Evolutionary conservation across 1,284 basidiomycete genomes (phyloP), one percentile per base, ranked within the genome.

Genomic region (Heterobasidion parviporum): DNA sequence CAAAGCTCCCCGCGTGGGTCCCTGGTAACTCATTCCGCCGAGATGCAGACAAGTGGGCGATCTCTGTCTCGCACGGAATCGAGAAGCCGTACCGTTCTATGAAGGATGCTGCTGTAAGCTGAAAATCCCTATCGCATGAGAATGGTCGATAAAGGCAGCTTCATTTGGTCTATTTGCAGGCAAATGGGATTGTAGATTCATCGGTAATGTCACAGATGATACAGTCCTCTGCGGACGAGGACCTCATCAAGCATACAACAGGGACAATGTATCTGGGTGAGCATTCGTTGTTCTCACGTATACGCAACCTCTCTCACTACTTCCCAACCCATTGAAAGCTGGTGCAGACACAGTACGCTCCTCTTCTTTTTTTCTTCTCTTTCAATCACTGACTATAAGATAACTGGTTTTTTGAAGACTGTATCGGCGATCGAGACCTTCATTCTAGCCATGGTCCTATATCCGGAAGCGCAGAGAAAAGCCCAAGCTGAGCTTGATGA

Each of bases 401-500:
- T 36, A 26, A 26, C 26, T 26, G 26, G 26, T 26, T 26, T 15
- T 26, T 3, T 35, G 12, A 34, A 64, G 65, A 59, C 62, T 7
- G 58, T 61, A 3, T 58, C 66, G 9, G 53, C 61, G 1, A 14
- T 65, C 8, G 50, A 53, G 9, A 57, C 60, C 1, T 65, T 64
- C 55, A 55, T 62, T 49, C 60, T 65, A 6, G 63, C 64, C 8
- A 67, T 66, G 62, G 54, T 59, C 7, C 54, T 64, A 14, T 61
- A 62, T 52, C 67, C 65, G 2, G 59, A 64, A 8, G 58, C 63
- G 15, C 65, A 65, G 49, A 34, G 45, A 1, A 60, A 59, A 35
- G 65, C 65, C 14, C 71, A 71, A 46, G 57, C 56, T 3, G 68
- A 72, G 56, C 52, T 57, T 6, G 56, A 55, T 16, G 15, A 50